Conservation (phyloP, 2,329 filamentous ascomycete genomes). For the Aspergillus sp. region DNA sequence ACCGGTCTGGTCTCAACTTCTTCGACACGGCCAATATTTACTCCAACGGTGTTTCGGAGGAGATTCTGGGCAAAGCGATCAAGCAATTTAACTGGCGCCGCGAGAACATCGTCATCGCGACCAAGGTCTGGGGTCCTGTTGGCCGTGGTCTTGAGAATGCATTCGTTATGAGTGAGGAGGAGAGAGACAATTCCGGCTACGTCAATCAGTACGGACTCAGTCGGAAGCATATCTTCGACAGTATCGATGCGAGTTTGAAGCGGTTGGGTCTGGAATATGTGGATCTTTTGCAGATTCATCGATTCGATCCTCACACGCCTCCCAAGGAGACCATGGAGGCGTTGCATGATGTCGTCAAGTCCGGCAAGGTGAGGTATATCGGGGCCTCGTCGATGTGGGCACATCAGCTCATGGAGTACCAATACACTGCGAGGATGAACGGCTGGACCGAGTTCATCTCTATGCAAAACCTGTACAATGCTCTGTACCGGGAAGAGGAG, state of each 20-base stretch:
- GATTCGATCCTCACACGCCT: conserved; percentile 41
- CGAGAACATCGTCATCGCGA: conserved; percentile 54
- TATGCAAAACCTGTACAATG: conserved; percentile 58
- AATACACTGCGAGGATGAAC: conserved; percentile 52
- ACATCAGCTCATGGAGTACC: conserved; percentile 34
- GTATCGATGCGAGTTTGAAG: conserved; percentile 52
- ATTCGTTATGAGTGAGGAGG: conserved; percentile 33
- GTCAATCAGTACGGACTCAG: conserved; percentile 45
- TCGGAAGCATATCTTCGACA: conserved; percentile 60
- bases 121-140: conserved; percentile 48
- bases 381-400: conserved; percentile 32
- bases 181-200: conserved; percentile 27
- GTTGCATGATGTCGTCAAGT: conserved; percentile 37
- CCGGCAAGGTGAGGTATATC: conserved; percentile 31
- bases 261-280: conserved; percentile 46
- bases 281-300: conserved; percentile 51
- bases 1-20: conserved; percentile 23
- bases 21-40: conserved; percentile 43
- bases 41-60: conserved; percentile 53
- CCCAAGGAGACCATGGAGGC: conserved; percentile 48
- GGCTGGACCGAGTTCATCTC: conserved; percentile 58
- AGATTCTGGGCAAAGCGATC: conserved; percentile 53
- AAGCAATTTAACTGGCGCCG: conserved; percentile 55
- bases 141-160: conserved; percentile 25
- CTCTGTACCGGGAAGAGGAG: conserved; percentile 60